These are phyloP conservation scores for Collybia sordida DNA, from an alignment of 768 basidiomycete species.

Conservation along the genomic window DNA sequence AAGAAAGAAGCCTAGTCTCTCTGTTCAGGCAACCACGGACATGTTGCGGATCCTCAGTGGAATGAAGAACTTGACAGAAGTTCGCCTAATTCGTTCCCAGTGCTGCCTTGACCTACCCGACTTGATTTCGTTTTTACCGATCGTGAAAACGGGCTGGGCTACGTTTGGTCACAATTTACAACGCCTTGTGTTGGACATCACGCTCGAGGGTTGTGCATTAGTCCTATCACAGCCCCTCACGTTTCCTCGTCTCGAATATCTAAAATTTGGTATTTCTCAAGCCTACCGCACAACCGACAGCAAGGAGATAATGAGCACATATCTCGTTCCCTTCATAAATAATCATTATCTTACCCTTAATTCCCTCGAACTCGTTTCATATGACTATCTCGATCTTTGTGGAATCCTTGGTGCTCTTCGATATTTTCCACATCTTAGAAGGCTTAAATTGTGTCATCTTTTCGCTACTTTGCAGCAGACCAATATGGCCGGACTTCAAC, in stretches of 20 bases:
- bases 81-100: not conserved
- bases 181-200: slow-evolving; percentile 16
- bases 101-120: not conserved
- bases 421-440: slow-evolving; percentile 15
- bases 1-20: no score
- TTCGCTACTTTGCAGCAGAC: slow-evolving; percentile 14
- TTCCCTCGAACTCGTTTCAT: slow-evolving; percentile 6
- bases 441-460: slow-evolving; percentile 13
- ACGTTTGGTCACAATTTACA: slow-evolving; percentile 18
- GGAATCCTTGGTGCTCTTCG: slow-evolving; percentile 11
- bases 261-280: slow-evolving; percentile 16
- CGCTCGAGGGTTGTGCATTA: slow-evolving; percentile 17
- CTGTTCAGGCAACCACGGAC: no score
- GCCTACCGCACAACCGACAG: slow-evolving; percentile 14
- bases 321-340: slow-evolving; percentile 23
- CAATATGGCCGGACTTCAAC: slow-evolving; percentile 16
- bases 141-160: slow-evolving; percentile 17
- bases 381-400: slow-evolving; percentile 14
- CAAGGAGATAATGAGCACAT: slow-evolving; percentile 7
- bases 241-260: slow-evolving; percentile 16
- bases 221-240: slow-evolving; percentile 7
- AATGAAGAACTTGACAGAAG: not conserved
- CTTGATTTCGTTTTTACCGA: not conserved
- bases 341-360: slow-evolving; percentile 15
- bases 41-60: not conserved